Conservation (phyloP, 805 yeast genomes). For the Ogataea pilisensis region DNA sequence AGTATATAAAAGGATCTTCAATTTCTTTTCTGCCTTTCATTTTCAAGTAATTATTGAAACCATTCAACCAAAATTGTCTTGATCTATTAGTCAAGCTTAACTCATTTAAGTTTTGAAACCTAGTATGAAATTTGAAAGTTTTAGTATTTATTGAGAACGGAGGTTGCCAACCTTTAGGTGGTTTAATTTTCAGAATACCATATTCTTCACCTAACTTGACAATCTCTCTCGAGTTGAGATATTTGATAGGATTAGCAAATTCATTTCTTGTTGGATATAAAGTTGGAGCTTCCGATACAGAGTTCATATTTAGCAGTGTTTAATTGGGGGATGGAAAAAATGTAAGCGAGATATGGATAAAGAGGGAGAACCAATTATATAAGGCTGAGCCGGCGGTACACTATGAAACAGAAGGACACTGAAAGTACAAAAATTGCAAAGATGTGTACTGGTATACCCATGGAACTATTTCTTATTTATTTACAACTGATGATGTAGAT, state of each 20-base stretch:
- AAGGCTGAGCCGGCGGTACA: not conserved
- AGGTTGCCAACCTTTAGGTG: slow-evolving; percentile 52
- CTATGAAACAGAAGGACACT: no score
- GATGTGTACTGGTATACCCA: no score
- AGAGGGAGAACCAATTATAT: not conserved
- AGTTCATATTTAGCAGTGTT: no score
- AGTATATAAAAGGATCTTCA: slow-evolving; percentile 10
- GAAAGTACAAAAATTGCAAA: no score
- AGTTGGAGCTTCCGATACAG: slow-evolving; percentile 40
- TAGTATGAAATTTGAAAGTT: slow-evolving; percentile 59
- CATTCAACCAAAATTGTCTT: slow-evolving; percentile 57
- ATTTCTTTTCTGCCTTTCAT: slow-evolving; percentile 35
- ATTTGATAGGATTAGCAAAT: slow-evolving; percentile 47
- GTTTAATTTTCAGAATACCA: slow-evolving; percentile 51
- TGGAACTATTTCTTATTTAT: no score
- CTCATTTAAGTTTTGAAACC: slow-evolving; percentile 65
- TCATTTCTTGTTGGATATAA: slow-evolving; percentile 41
- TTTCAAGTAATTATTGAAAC: slow-evolving; percentile 52
- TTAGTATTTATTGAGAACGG: slow-evolving; percentile 50
- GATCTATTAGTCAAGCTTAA: slow-evolving; percentile 60
- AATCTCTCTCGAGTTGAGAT: slow-evolving; percentile 39
- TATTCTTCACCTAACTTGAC: slow-evolving; percentile 39
- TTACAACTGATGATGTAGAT: no score
- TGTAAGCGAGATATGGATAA: no score
- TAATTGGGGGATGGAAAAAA: no score